phyloP scores from a whole-genome alignment of 1,284 basidiomycete genomes.

The Leccinum holopus region DNA sequence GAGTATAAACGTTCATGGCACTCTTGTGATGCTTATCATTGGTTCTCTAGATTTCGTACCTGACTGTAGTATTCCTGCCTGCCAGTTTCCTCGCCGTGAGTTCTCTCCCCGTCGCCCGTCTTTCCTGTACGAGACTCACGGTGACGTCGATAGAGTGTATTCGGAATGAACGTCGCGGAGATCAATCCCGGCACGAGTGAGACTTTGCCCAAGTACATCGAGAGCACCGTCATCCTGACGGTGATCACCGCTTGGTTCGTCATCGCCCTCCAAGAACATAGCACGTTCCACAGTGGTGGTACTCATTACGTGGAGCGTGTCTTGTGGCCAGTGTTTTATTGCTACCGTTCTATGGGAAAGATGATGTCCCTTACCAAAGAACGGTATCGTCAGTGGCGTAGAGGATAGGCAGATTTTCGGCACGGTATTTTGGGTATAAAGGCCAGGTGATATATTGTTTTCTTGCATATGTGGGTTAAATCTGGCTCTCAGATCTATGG shows the following conservation, averaged over 20 bases:
- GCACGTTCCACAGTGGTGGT: conserved; percentile 23
- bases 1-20: not conserved
- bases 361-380: not conserved
- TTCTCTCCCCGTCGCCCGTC: not conserved
- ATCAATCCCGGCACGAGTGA: conserved; percentile 35
- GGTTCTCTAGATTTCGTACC: conserved; percentile 28
- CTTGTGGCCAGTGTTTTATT: conserved; percentile 23
- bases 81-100: conserved; percentile 22
- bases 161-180: conserved; percentile 43
- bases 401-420: not conserved
- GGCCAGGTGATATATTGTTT: conserved; percentile 1
- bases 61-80: conserved; percentile 34
- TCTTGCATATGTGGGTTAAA: not conserved
- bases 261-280: conserved; percentile 32
- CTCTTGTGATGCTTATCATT: not conserved
- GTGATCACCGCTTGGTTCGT: conserved; percentile 50
- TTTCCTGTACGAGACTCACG: conserved; percentile 16
- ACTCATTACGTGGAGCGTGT: conserved; percentile 11
- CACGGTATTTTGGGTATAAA: not conserved
- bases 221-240: conserved; percentile 46
- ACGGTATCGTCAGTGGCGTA: not conserved
- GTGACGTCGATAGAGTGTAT: conserved; percentile 28
- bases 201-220: conserved; percentile 43
- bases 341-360: not conserved
- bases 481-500: not conserved